Base-by-base conservation (phyloP, 139 green algal genomes). In the Chloropicon primus region DNA sequence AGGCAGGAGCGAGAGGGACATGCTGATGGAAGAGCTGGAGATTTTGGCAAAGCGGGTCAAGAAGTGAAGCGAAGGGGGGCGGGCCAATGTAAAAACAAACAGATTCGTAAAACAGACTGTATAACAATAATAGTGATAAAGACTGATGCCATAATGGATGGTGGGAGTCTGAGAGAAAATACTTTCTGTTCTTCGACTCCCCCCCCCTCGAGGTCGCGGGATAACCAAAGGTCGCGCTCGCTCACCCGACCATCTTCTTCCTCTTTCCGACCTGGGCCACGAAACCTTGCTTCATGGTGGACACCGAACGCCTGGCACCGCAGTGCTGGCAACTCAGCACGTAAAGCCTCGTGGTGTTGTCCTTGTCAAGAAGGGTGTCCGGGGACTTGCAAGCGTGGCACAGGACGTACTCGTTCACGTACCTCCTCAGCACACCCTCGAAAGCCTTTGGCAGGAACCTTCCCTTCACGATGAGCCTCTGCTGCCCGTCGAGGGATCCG, bases 401-500 rank as follows among this genome's bases (percentile, higher is more conserved):
- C 80, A 99, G 87, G 54, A 99, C 95, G 82, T 99, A 99, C 85
- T 97, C 93, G 81, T 94, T 98, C 26, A 99, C 91, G 78, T 99
- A 99, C 54, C 93, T 89, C 23, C 95, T 84, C 80, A 99, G 87
- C 79, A 98, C 91, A 0, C 90, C 95, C 88, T 98, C 95, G 83
- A 99, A 98, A 0, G 91, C 94, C 86, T 99, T 98, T 28, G 95
- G 94, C 87, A 94, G 80, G 87, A 99, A 99, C 28, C 95, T 87
- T 2, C 95, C 95, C 87, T 99, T 99, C 24, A 97, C 86, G 3
- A 99, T 87, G 27, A 99, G 86, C 23, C 95, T 84, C 79, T 97
- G 87, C 86, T 97, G 92, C 21, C 95, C 95, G 79, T 99, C 95
- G 77, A 89, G 72, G 21, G 85, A 88, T 26, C 92, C 92, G 71